Conservation (phyloP, 2,329 filamentous ascomycete genomes). For the Nakataea oryzae region DNA sequence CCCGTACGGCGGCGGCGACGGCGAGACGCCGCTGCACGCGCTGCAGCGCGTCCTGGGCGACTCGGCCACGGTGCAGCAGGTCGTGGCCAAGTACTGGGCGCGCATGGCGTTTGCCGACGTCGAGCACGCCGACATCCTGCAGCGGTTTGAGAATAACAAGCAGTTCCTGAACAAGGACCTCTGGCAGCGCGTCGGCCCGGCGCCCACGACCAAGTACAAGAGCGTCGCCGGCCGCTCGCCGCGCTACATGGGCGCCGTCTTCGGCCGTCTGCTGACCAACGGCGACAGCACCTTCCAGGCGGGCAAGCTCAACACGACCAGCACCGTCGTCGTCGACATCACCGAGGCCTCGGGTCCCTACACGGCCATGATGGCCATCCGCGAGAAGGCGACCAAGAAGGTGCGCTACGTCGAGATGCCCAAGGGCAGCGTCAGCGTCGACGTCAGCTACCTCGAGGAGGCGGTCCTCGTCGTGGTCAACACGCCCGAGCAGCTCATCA, state of each 20-base stretch:
- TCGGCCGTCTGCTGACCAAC: slow-evolving; percentile 10
- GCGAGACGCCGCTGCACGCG: slow-evolving; percentile 34
- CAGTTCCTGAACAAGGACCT: slow-evolving; percentile 28
- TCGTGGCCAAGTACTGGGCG: slow-evolving; percentile 40
- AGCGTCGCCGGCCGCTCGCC: slow-evolving; percentile 30
- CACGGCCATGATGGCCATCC: slow-evolving; percentile 29
- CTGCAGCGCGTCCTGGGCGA: slow-evolving; percentile 26
- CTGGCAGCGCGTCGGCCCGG: slow-evolving; percentile 18
- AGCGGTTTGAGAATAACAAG: slow-evolving; percentile 24
- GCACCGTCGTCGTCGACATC: slow-evolving; percentile 6
- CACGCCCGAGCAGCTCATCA: slow-evolving; percentile 28
- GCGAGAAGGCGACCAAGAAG: slow-evolving; percentile 9
- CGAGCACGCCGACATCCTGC: slow-evolving; percentile 28
- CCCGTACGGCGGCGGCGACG: slow-evolving; percentile 27
- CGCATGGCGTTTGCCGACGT: slow-evolving; percentile 42
- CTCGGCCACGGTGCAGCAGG: slow-evolving; percentile 21
- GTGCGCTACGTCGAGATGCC: slow-evolving; percentile 25
- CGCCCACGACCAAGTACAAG: no score
- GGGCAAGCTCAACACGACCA: slow-evolving; percentile 25
- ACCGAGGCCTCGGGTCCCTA: slow-evolving; percentile 11
- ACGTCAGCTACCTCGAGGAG: slow-evolving; percentile 27
- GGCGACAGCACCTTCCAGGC: not conserved
- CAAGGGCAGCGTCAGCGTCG: slow-evolving; percentile 21
- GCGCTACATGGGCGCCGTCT: slow-evolving; percentile 39
- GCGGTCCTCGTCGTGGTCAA: slow-evolving; percentile 35